Evolutionary conservation across 345 rosid genomes (phyloP).

Genomic region (Eucalyptus regnans): DNA sequence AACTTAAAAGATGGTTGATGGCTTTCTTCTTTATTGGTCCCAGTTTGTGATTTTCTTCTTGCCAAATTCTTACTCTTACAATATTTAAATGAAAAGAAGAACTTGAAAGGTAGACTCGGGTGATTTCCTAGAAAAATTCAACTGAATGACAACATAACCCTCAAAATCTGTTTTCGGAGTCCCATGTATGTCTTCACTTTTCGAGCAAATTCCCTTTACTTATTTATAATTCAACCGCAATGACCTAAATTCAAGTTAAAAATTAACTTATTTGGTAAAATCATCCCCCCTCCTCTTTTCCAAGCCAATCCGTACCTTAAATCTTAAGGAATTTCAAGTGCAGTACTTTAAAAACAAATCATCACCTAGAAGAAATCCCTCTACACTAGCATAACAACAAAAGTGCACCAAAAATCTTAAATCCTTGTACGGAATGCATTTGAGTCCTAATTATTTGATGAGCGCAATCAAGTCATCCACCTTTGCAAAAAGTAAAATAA

Average conservation of each 20-base stretch:
- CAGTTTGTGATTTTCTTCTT: too few species aligned
- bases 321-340: neutral
- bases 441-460: neutral
- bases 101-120: neutral
- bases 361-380: neutral
- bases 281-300: neutral
- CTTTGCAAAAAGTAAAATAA: neutral
- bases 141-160: neutral
- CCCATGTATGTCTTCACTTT: too few species aligned
- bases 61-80: neutral
- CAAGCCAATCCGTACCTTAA: neutral
- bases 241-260: neutral
- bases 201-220: too few species aligned
- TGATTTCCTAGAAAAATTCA: too few species aligned
- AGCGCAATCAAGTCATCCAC: neutral
- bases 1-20: neutral
- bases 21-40: neutral
- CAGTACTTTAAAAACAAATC: neutral
- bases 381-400: neutral
- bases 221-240: neutral
- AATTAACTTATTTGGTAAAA: neutral
- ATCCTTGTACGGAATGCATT: neutral
- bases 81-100: too few species aligned
- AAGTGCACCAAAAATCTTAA: neutral
- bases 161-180: neutral